These are phyloP conservation scores for Candida suzukii DNA, from an alignment of 805 yeast genomes.

Conservation along the genomic window DNA sequence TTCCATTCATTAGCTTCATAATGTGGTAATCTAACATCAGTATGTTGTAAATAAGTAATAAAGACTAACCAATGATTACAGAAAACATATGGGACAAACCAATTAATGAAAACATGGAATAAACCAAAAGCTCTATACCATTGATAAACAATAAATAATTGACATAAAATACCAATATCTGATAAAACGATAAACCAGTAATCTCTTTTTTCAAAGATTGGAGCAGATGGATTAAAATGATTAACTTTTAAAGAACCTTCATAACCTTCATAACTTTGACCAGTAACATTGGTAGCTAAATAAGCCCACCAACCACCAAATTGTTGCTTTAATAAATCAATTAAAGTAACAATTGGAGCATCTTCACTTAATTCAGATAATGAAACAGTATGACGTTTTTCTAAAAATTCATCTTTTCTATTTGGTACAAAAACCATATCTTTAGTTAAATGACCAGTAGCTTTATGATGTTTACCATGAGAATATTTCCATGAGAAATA, in stretches of 20 bases:
- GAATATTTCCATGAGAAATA: slow-evolving; percentile 82
- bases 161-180: slow-evolving; percentile 62
- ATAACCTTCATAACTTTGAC: slow-evolving; percentile 49
- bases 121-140: slow-evolving; percentile 59
- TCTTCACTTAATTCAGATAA: slow-evolving; percentile 61
- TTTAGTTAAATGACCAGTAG: slow-evolving; percentile 74
- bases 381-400: slow-evolving; percentile 19
- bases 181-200: slow-evolving; percentile 65
- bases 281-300: slow-evolving; percentile 65
- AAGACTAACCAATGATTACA: slow-evolving; percentile 89
- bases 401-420: slow-evolving; percentile 49
- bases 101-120: slow-evolving; percentile 56
- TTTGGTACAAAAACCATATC: slow-evolving; percentile 84
- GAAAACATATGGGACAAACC: slow-evolving; percentile 70
- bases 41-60: slow-evolving; percentile 79
- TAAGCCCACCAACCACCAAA: slow-evolving; percentile 70
- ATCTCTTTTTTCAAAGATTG: slow-evolving; percentile 67
- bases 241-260: slow-evolving; percentile 23
- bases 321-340: slow-evolving; percentile 57
- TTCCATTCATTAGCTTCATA: slow-evolving; percentile 73
- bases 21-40: slow-evolving; percentile 75
- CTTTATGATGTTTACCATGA: slow-evolving; percentile 86
- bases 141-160: slow-evolving; percentile 44
- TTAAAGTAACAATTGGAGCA: slow-evolving; percentile 62
- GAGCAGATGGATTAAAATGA: slow-evolving; percentile 70